Base-by-base conservation (phyloP, 495 filamentous ascomycete genomes). In the Penicillium soppii region DNA sequence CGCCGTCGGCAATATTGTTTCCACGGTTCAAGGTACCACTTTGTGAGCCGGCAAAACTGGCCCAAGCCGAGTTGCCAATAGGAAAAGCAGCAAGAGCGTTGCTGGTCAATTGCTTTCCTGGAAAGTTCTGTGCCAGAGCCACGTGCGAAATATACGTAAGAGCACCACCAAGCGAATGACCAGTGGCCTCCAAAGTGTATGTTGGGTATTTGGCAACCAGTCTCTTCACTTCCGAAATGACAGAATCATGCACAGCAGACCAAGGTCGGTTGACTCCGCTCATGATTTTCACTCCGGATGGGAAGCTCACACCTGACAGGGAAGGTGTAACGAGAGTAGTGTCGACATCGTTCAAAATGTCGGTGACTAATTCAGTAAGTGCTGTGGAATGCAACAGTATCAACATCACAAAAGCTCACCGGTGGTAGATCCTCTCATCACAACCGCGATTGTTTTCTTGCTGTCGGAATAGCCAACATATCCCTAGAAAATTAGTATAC, bases 291-390 rank as follows among this genome's bases (percentile, higher is more conserved):
- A 56, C 65, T 15, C 53, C 59, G 7, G 60, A 56, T 7, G 67
- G 67, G 46, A 68, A 69, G 5, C 22, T 54, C 15, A 70, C 61
- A 7, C 67, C 67, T 1, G 67, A 68, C 7, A 66, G 52, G 2
- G 43, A 48, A 0, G 58, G 52, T 16, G 62, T 58, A 25, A 74
- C 68, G 25, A 75, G 39, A 12, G 49, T 61, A 32, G 43, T 65
- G 32, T 72, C 66, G 13, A 75, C 51, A 20, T 71, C 62, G 39
- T 71, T 75, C 30, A 67, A 52, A 23, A 77, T 62, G 40, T 70
- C 62, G 9, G 45, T 49, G 3, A 33, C 65, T 64, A 26, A 7
- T 53, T 43, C 21, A 35, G 21, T 20, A 10, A 29, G 32, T 4
- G 41, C 2, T 16, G 1, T 15, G 7, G 13, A 15, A 2, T 22